A percentile compares a stretch with the other conserved stretches of the same genome.
phyloP scores from a whole-genome alignment of 1,284 basidiomycete species.

The Apiotrichum veenhuisii region DNA sequence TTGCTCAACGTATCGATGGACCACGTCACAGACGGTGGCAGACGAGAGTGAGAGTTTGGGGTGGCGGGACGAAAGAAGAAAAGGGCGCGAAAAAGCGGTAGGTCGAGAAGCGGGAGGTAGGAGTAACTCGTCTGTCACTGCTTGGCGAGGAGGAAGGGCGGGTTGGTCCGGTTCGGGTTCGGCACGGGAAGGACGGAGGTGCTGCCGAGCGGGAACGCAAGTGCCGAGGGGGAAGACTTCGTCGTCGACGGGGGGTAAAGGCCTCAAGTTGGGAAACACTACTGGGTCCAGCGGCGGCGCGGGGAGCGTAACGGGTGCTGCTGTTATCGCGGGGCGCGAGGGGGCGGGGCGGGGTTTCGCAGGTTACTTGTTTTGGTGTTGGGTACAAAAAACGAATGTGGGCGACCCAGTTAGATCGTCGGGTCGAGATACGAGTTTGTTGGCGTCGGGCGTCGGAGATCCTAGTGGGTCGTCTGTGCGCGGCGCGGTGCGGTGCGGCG shows the following conservation, averaged over 20 bases:
- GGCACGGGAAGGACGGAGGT: background rate
- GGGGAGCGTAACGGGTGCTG: too few species aligned
- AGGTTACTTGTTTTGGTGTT: background rate
- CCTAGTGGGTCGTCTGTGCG: background rate
- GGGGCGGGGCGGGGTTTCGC: background rate
- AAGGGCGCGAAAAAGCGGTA: background rate
- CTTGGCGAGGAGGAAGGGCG: background rate
- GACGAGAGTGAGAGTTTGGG: background rate
- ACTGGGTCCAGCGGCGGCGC: too few species aligned
- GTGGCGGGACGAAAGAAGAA: background rate
- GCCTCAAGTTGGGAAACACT: too few species aligned
- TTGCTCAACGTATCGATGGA: background rate
- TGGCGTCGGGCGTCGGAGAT: background rate
- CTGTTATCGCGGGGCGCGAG: too few species aligned
- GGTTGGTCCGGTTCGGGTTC: background rate
- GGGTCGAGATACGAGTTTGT: background rate
- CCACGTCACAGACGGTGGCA: slow-evolving; percentile 6
- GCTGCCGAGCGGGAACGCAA: background rate
- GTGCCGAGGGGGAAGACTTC: background rate
- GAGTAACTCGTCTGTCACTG: slow-evolving; percentile 1
- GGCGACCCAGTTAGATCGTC: slow-evolving; percentile 3
- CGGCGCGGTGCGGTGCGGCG: too few species aligned
- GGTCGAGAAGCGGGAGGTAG: background rate
- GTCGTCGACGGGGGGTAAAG: background rate
- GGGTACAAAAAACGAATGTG: background rate